Base-by-base conservation (phyloP, 2,329 filamentous ascomycete species). In the Ophiostoma angusticollis region DNA sequence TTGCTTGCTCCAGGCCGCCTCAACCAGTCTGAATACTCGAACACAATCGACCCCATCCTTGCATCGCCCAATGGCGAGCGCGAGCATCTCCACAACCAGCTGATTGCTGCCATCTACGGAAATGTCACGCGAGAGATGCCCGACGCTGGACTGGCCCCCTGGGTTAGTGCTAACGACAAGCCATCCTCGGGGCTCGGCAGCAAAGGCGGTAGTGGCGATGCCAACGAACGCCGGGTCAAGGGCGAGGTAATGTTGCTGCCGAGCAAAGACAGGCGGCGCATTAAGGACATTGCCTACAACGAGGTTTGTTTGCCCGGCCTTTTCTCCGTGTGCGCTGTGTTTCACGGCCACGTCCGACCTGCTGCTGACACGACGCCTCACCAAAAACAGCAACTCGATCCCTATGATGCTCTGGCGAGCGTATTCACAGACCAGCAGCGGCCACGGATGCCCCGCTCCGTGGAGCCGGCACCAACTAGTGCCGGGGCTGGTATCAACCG, bases 151-250 rank as follows among this genome's bases (percentile, higher is more conserved):
- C 68, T 78, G 51, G 78, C 78, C 34, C 73, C 74, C 44, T 82
- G 77, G 77, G 78, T 81, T 54, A 80, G 75, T 55, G 75, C 77
- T 39, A 79, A 80, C 52, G 77, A 81, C 50, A 81, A 81, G 50
- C 75, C 75, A 14, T 59, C 68, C 14, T 60, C 70, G 9, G 65
- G 64, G 30, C 60, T 68, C 23, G 70, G 70, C 46, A 70, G 63
- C 47, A 81, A 81, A 54, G 72, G 74, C 17, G 67, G 74, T 33
- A 73, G 70, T 21, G 74, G 74, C 21, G 77, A 81, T 64, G 74
- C 77, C 24, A 67, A 72, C 25, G 77, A 82, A 57, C 65, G 75
- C 49, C 68, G 68, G 48, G 56, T 81, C 35, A 81, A 81, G 60
- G 73, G 70, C 48, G 75, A 80, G 52, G 74, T 82, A 44, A 81